Base-by-base conservation (phyloP, 169 alveolate genomes). In the Toxoplasma gondii region DNA sequence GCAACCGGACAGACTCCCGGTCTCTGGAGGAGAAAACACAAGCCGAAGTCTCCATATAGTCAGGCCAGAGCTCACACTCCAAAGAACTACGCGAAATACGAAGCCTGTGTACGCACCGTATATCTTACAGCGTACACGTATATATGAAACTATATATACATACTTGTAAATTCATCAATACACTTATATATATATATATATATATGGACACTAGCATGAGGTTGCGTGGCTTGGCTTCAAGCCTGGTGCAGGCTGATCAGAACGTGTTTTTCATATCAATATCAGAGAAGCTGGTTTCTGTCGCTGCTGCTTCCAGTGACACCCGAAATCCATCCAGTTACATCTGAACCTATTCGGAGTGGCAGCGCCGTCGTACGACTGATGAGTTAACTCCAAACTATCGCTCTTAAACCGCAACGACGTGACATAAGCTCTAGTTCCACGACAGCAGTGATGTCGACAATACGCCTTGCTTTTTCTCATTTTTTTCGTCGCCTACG, bases 1-100 rank as follows among this genome's bases (percentile, higher is more conserved):
- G 12, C 39, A 78, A 19, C 9, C 86, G 86, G 44, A 78, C 49
- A 78, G 44, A 78, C 86, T 78, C 86, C 86, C n/a, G 49, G 86
- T 78, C 45, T 78, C 86, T 78, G n/a, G n/a, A n/a, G n/a, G 45
- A 78, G 24, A 78, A 38, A 17, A 78, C 27, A 78, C 45, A 29
- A 4, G 17, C 7, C 43, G 38, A 31, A 69, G n/a, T 7, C 82
- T 29, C 82, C 82, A 69, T 69, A 34, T 22, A 29, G 5, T 17
- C 82, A 31, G 16, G 34, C 34, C 43, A 22, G 78, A 64, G n/a
- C 17, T 17, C 78, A 64, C 17, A 22, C 78, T 27, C 27, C 78
- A n/a, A n/a, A n/a, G n/a, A n/a, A n/a, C n/a, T n/a, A n/a, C n/a
- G n/a, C n/a, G n/a, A n/a, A n/a, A n/a, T n/a, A n/a, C n/a, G n/a